Conservation (phyloP, 805 yeast species). For the Peterozyma xylosa region DNA sequence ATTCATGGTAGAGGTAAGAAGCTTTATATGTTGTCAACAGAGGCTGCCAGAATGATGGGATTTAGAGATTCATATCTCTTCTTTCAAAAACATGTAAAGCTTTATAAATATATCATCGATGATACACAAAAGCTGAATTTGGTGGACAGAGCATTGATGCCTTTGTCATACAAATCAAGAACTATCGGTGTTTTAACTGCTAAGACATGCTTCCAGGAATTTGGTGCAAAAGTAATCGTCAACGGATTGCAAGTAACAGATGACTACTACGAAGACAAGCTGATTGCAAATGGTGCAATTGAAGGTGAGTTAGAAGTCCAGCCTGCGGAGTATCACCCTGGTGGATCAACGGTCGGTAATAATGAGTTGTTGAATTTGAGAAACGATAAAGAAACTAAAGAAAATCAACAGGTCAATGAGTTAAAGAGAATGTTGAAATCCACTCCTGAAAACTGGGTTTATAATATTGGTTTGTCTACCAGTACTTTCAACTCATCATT, state of each 20-base stretch:
- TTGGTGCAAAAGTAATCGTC: slow-evolving; percentile 77
- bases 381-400: slow-evolving; percentile 2
- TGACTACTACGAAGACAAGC: slow-evolving; percentile 74
- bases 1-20: slow-evolving; percentile 59
- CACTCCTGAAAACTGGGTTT: slow-evolving; percentile 70
- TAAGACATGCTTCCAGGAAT: slow-evolving; percentile 79
- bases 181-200: slow-evolving; percentile 89
- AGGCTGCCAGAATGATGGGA: slow-evolving; percentile 93
- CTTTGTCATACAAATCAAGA: slow-evolving; percentile 86
- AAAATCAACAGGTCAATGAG: slow-evolving; percentile 11
- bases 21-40: slow-evolving; percentile 86
- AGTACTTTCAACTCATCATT: slow-evolving; percentile 62
- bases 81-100: slow-evolving; percentile 75
- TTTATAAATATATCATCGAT: slow-evolving; percentile 65
- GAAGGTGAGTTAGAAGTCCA: slow-evolving; percentile 72
- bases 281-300: slow-evolving; percentile 48
- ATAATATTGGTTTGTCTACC: slow-evolving; percentile 75
- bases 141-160: slow-evolving; percentile 73
- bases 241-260: slow-evolving; percentile 78
- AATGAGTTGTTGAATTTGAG: slow-evolving; percentile 1
- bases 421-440: slow-evolving; percentile 10
- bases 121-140: slow-evolving; percentile 79
- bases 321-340: slow-evolving; percentile 18
- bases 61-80: slow-evolving; percentile 85
- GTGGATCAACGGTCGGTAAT: slow-evolving; percentile 4